Evolutionary conservation across 2,329 filamentous ascomycete genomes (phyloP), one percentile per base, ranked within the genome.

Genomic region (Talaromyces funiculosus): DNA sequence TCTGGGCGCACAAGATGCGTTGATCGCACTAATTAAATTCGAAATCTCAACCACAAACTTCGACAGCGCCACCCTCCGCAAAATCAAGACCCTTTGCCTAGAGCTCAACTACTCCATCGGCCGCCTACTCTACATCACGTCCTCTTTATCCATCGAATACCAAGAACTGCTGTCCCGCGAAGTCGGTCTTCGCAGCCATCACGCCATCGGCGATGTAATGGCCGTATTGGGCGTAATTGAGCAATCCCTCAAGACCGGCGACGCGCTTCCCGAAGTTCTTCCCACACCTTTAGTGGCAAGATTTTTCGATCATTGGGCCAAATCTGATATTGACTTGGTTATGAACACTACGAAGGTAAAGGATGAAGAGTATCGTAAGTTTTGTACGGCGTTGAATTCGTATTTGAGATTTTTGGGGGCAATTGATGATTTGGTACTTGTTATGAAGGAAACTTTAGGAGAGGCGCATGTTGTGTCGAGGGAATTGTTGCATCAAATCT

Each of bases 121-220:
- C 64, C 37, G 74, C 53, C 20, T 83, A 0, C 68, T 77, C 4
- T 64, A 67, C 3, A 65, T 75, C 3, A 73, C 73, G 0, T 67
- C 66, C 0, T 68, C 69, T 0, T 63, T 78, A 0, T 76, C 81
- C 0, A 66, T 68, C 2, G 65, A 75, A 0, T 70, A 80, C 1
- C 79, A 79, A 43, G 64, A 67, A 1, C 74, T 77, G 0, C 70
- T 83, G 0, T 68, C 72, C 0, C 69, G 64, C 0, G 67, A 70
- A 0, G 70, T 71, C 0, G 80, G 80, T 1, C 66, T 81, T 0
- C 65, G 77, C 0, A 76, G 80, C 31, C 75, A 81, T 16, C 68
- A 71, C 1, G 71, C 70, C n/a, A 77, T 83, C 9, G 79, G 77
- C 3, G 80, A 82, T 29, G 64, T 81, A 55, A 83, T 82, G 81